Percentiles rank a stretch among this genome's conserved stretches.
Evolutionary conservation across 202 grass and related monocot species (phyloP).

Genomic region (Dendrocalamus latiflorus): DNA sequence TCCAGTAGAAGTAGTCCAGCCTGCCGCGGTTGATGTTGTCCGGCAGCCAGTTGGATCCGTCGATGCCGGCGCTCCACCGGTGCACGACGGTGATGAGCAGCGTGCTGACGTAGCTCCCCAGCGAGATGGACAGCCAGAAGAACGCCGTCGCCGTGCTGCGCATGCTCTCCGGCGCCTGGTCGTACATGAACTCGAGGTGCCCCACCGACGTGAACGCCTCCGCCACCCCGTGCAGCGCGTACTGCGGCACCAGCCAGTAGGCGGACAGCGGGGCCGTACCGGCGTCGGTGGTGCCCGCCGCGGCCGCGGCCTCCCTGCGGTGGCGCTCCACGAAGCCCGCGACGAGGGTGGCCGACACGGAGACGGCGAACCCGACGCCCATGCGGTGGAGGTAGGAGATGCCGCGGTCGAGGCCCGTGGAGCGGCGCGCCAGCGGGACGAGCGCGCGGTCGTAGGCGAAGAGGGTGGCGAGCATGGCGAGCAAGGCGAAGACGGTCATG

Average conservation of each 20-base stretch:
- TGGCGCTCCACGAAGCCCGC: constrained; percentile 54
- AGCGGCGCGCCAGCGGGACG: constrained; percentile 39
- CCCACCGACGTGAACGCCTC: constrained; percentile 78
- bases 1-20: constrained; percentile 77
- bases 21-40: constrained; percentile 71
- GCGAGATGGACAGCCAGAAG: constrained; percentile 75
- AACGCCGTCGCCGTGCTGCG: constrained; percentile 70
- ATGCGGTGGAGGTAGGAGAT: constrained; percentile 69
- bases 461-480: constrained; percentile 54
- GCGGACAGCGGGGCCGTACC: constrained; percentile 47
- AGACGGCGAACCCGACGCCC: constrained; percentile 56
- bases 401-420: constrained; percentile 62
- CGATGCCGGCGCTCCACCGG: constrained; percentile 42
- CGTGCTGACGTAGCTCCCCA: constrained; percentile 68
- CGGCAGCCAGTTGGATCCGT: constrained; percentile 62
- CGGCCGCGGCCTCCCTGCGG: constrained; percentile 19
- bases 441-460: constrained; percentile 53
- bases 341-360: constrained; percentile 35
- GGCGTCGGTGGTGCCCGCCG: constrained; percentile 32
- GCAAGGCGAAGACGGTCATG: constrained; percentile 59
- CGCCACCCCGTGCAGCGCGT: constrained; percentile 56
- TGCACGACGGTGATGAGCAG: constrained; percentile 57
- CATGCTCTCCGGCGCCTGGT: constrained; percentile 92
- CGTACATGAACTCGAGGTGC: constrained; percentile 86
- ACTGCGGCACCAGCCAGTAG: constrained; percentile 82